A percentile compares a stretch with the other conserved stretches of the same genome.
Conservation (phyloP, 768 basidiomycete species). For the Suillus americanus region DNA sequence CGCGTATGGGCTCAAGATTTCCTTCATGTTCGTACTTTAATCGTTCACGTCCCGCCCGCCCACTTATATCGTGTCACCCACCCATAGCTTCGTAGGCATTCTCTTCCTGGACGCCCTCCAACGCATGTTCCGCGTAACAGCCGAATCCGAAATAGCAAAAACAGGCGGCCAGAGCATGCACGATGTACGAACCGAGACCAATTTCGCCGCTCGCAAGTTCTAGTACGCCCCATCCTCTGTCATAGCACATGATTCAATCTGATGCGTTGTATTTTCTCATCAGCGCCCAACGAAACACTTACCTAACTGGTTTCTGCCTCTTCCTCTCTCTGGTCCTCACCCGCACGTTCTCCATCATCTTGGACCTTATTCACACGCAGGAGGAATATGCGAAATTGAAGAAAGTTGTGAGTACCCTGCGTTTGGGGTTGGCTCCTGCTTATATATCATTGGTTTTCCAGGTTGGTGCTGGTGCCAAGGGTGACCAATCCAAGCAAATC, state of each 20-base stretch:
- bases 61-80: background rate
- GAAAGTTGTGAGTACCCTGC: constrained; percentile 39
- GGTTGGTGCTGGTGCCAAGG: constrained; percentile 35
- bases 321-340: constrained; percentile 96
- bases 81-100: constrained; percentile 73
- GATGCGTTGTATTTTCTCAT: background rate
- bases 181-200: constrained; percentile 81
- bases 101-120: constrained; percentile 92
- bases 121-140: constrained; percentile 82
- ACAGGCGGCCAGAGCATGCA: constrained; percentile 44
- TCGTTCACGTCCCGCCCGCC: background rate
- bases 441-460: constrained; percentile 14
- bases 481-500: constrained; percentile 42
- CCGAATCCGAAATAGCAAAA: constrained; percentile 71
- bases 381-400: constrained; percentile 87
- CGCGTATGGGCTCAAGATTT: constrained; percentile 90
- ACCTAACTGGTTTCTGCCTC: constrained; percentile 89
- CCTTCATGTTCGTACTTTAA: constrained; percentile 71
- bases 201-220: constrained; percentile 89
- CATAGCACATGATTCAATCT: background rate
- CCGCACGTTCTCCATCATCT: constrained; percentile 87
- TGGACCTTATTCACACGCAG: constrained; percentile 88
- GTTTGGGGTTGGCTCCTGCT: background rate
- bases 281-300: constrained; percentile 87
- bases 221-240: constrained; percentile 55